Evolutionary conservation across 495 filamentous ascomycete genomes (phyloP), one percentile per base, ranked within the genome.

Genomic region (Aspergillus incahuasiensis): DNA sequence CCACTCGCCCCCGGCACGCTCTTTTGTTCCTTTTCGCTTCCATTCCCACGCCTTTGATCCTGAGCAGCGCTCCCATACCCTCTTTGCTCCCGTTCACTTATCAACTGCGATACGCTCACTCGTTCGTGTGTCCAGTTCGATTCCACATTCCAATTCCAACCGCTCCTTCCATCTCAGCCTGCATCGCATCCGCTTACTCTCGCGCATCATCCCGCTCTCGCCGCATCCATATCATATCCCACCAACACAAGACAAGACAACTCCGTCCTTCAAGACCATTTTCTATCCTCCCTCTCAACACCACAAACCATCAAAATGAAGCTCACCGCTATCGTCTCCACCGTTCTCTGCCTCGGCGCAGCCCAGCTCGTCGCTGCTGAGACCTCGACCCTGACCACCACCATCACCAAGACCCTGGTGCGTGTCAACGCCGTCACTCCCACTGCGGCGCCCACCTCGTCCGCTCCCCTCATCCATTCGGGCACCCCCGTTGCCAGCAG

Each of bases 331-430:
- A 58, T 75, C 32, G 24, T 65, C 50, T 67, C 68, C 15, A 69
- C 71, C 47, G 45, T 71, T 48, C 63, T 74, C 65, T 74, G 66
- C 63, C 48, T 75, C 52, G 68, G 62, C 48, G 57, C 32, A 24
- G 41, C 57, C 41, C 52, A 55, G 43, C 48, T 60, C 28, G 47
- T 56, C 38, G 40, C 43, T 66, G 30, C 60, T 20, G 50, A 50
- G 38, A 56, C 56, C 6, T 58, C 56, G 25, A 54, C 44, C 39
- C 30, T 54, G 50, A 56, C 54, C 42, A 46, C 48, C 20, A 46
- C 53, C 38, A 50, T 48, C 50, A 54, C 59, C 42, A 30, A 24
- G 13, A 53, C 59, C 3, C 28, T 55, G 11, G 32, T 56, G 5
- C 54, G 54, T n/a, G 54, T 56, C 25, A 56, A 56, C 40, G 54